Evolutionary conservation across 2,329 filamentous ascomycete species (phyloP).

Genomic region (Leptoxyphium fumago): DNA sequence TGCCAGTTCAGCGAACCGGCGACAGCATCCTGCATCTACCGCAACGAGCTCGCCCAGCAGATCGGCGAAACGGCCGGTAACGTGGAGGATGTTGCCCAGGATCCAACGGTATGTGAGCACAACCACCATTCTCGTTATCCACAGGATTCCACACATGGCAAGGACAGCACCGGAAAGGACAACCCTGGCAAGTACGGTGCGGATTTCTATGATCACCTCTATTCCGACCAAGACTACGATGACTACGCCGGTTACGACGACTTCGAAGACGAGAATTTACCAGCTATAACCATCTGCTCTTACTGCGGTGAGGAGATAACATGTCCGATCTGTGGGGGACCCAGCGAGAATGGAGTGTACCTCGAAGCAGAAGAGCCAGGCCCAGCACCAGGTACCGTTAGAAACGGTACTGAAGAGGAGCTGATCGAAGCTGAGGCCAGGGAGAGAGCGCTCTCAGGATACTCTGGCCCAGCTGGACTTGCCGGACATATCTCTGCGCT

Average conservation of each 20-base stretch:
- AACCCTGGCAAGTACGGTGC: background rate
- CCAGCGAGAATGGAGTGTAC: conserved; percentile 27
- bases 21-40: conserved; percentile 81
- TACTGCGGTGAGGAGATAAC: conserved; percentile 43
- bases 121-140: conserved; percentile 1
- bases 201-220: conserved; percentile 3
- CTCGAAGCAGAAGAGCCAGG: conserved; percentile 27
- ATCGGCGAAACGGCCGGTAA: conserved; percentile 93
- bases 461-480: background rate
- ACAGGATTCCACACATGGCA: conserved; percentile 6
- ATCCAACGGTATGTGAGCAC: conserved; percentile 81
- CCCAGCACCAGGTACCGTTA: conserved; percentile 7
- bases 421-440: conserved; percentile 15
- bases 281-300: conserved; percentile 36
- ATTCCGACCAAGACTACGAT: conserved; percentile 7
- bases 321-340: conserved; percentile 37
- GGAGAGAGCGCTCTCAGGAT: conserved; percentile 12
- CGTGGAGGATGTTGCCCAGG: conserved; percentile 89
- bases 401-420: conserved; percentile 18
- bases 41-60: conserved; percentile 81
- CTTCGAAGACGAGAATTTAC: background rate
- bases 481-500: too few species aligned
- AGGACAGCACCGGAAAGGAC: conserved; percentile 7
- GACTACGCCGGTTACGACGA: conserved; percentile 12
- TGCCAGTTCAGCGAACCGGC: conserved; percentile 78